These are phyloP conservation scores for Stentor coeruleus DNA, from an alignment of 73 alveolate genomes.

Conservation along the genomic window DNA sequence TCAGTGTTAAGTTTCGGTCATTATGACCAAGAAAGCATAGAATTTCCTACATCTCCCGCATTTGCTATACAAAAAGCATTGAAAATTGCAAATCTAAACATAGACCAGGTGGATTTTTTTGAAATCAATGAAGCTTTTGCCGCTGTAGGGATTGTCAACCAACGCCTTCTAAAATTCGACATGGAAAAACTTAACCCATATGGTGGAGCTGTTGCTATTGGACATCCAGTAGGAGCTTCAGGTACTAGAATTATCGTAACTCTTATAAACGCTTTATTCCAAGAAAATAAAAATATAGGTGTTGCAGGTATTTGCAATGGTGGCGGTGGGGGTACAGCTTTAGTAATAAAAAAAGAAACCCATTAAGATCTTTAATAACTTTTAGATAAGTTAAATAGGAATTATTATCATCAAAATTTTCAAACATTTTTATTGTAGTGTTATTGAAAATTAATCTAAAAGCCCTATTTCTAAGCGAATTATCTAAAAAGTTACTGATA, in stretches of 20 bases:
- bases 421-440: not conserved
- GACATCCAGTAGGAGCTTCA: conserved; percentile 83
- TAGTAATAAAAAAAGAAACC: conserved; percentile 61
- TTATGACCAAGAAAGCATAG: conserved; percentile 37
- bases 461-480: too few species aligned
- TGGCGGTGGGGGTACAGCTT: conserved; percentile 87
- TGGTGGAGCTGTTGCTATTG: conserved; percentile 93
- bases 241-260: conserved; percentile 73
- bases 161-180: not conserved
- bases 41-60: conserved; percentile 47
- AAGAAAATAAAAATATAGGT: conserved; percentile 61
- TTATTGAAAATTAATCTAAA: too few species aligned
- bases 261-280: conserved; percentile 55
- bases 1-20: conserved; percentile 51
- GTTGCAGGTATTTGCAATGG: conserved; percentile 84
- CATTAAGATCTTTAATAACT: too few species aligned
- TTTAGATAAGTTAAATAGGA: too few species aligned
- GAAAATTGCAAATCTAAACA: conserved; percentile 24
- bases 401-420: too few species aligned
- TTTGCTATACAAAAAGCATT: conserved; percentile 36
- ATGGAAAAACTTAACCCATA: not conserved
- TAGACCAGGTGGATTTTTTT: conserved; percentile 33
- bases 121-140: conserved; percentile 55
- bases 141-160: conserved; percentile 41
- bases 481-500: too few species aligned